A percentile compares a stretch with the other conserved stretches of the same genome.
These are phyloP conservation scores for Rutstroemia sp. DNA, from an alignment of 2,329 filamentous ascomycete species.

Conservation along the genomic window DNA sequence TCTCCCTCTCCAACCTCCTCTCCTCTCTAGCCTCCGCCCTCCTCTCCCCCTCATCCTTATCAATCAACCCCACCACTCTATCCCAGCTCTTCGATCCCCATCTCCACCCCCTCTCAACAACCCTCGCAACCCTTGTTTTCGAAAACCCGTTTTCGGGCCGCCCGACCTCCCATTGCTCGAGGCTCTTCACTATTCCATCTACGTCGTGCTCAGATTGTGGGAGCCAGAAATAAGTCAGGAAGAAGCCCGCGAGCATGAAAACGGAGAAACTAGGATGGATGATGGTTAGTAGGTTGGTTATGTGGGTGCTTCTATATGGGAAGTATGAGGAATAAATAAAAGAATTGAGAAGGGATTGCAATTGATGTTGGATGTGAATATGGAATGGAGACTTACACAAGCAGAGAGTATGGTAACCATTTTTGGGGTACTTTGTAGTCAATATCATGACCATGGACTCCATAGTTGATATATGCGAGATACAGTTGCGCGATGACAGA, in stretches of 20 bases:
- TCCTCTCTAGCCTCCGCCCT: neutral
- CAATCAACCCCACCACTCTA: neutral
- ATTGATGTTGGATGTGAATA: neutral
- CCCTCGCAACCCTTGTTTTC: neutral
- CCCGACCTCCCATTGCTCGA: conserved; percentile 19
- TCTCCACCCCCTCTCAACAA: neutral
- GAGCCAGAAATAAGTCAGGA: neutral
- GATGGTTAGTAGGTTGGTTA: neutral
- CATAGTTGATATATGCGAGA: conserved; percentile 10
- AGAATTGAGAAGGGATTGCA: neutral
- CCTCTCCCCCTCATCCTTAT: neutral
- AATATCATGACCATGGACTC: conserved; percentile 6
- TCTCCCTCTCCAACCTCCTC: neutral
- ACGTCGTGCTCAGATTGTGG: neutral
- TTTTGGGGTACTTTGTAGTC: neutral
- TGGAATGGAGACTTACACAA: neutral
- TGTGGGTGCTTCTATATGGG: neutral
- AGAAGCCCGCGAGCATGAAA: conserved; percentile 1
- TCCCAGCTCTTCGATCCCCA: neutral
- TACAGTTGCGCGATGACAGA: conserved; percentile 34
- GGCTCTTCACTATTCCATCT: conserved; percentile 10
- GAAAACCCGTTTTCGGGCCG: neutral
- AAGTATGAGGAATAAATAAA: too few species aligned
- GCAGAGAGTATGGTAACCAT: neutral
- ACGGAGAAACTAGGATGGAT: neutral